phyloP scores from a whole-genome alignment of 225 moss, liverwort and hornwort genomes.

The Neckera pumila region DNA sequence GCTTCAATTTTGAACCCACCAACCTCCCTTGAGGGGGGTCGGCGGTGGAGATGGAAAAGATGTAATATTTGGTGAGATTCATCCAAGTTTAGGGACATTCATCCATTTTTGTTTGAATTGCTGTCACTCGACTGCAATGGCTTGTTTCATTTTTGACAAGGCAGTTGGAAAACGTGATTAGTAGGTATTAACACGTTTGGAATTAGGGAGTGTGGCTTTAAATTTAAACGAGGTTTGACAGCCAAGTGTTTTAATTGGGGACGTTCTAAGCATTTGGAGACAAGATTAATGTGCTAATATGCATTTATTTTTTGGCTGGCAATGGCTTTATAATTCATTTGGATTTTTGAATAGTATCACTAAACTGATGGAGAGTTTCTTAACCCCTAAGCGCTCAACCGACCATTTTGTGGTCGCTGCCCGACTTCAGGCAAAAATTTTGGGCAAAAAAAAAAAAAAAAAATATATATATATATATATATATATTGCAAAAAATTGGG shows the following conservation, averaged over 20 bases:
- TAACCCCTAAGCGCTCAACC: no score
- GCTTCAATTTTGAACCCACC: no score
- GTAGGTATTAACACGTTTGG: not conserved
- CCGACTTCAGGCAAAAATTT: no score
- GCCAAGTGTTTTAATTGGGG: not conserved
- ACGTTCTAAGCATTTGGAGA: not conserved
- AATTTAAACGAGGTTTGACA: not conserved
- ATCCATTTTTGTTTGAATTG: not conserved
- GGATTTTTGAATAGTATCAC: not conserved
- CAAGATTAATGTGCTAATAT: not conserved
- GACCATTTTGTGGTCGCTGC: no score
- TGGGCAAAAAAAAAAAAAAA: no score
- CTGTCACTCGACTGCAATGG: not conserved
- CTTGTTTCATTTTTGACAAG: not conserved
- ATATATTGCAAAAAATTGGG: no score
- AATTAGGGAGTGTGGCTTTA: not conserved
- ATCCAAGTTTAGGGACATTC: not conserved
- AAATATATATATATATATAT: no score
- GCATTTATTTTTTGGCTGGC: not conserved
- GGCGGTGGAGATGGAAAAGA: not conserved
- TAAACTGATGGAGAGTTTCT: no score
- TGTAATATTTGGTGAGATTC: not conserved
- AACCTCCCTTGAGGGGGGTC: not conserved
- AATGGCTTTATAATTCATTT: not conserved
- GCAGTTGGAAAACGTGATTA: not conserved